These are phyloP conservation scores for Hansenula lynferdii DNA, from an alignment of 1,139 yeast species.

Conservation along the genomic window DNA sequence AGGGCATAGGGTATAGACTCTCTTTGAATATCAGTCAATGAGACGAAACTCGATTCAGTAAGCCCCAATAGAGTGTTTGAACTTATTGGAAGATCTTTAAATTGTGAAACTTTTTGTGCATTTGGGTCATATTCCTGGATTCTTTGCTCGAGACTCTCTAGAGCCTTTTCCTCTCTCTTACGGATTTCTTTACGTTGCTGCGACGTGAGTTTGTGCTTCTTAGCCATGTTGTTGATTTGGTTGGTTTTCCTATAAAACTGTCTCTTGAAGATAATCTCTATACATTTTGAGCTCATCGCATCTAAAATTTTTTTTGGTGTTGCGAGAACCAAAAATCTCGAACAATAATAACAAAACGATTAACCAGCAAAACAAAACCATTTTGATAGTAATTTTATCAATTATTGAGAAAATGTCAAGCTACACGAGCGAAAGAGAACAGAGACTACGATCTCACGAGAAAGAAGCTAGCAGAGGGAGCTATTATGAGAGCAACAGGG, in stretches of 20 bases:
- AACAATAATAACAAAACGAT: too few relatives aligned
- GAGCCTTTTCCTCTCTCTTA: constrained; percentile 38
- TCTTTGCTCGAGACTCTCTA: constrained; percentile 40
- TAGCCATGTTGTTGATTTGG: constrained; percentile 37
- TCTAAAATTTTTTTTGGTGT: constrained; percentile 2
- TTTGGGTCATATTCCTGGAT: constrained; percentile 48
- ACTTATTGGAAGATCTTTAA: constrained; percentile 74
- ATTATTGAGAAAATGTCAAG: too few relatives aligned
- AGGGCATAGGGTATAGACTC: constrained; percentile 74
- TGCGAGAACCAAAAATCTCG: too few relatives aligned
- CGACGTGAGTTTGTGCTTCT: constrained; percentile 32
- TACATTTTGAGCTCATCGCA: constrained; percentile 11
- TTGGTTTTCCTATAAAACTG: too few relatives aligned
- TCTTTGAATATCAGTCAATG: constrained; percentile 82
- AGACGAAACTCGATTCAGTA: constrained; percentile 63
- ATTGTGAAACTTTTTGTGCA: constrained; percentile 32
- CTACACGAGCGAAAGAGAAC: constrained; percentile 2
- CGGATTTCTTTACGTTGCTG: constrained; percentile 36
- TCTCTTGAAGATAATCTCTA: too few relatives aligned
- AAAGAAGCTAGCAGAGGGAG: neutral
- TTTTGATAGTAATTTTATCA: too few relatives aligned
- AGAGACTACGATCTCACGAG: constrained; percentile 2
- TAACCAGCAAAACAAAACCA: neutral
- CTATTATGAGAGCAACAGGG: neutral
- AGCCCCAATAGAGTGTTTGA: constrained; percentile 64